Conservation (phyloP, 2,329 filamentous ascomycete genomes). For the Leptosphaerulina australis region DNA sequence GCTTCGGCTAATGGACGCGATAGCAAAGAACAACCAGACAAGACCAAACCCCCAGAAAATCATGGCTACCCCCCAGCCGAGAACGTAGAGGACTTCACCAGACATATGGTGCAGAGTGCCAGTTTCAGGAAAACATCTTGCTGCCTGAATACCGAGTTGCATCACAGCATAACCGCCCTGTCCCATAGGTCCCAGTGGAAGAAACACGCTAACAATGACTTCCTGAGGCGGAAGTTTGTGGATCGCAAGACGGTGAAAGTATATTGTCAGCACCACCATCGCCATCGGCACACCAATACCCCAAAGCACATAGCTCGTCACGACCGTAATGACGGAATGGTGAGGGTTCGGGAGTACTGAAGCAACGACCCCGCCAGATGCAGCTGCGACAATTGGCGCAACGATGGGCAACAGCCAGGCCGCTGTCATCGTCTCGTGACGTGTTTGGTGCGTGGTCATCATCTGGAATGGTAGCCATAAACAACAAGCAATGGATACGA, state of each 20-base stretch:
- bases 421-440: conserved; percentile 62
- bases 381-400: conserved; percentile 67
- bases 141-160: conserved; percentile 54
- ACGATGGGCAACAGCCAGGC: conserved; percentile 70
- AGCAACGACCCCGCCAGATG: conserved; percentile 67
- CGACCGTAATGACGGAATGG: conserved; percentile 65
- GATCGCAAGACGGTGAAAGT: conserved; percentile 71
- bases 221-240: conserved; percentile 69
- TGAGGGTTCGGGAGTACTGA: conserved; percentile 60
- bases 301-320: conserved; percentile 70
- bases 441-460: conserved; percentile 38
- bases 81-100: conserved; percentile 63
- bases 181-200: conserved; percentile 70
- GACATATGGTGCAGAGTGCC: conserved; percentile 48
- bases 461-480: conserved; percentile 39
- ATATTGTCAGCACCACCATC: conserved; percentile 66
- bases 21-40: conserved; percentile 61
- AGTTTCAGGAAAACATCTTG: conserved; percentile 49
- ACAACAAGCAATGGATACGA: conserved; percentile 52
- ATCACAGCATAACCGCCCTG: conserved; percentile 68
- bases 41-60: conserved; percentile 63
- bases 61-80: conserved; percentile 59
- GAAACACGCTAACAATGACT: conserved; percentile 69
- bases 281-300: conserved; percentile 67
- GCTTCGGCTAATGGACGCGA: conserved; percentile 53